Percentiles rank a stretch among this genome's conserved stretches.
Conservation (phyloP, 768 basidiomycete species). For the Lactarius evosmus region DNA sequence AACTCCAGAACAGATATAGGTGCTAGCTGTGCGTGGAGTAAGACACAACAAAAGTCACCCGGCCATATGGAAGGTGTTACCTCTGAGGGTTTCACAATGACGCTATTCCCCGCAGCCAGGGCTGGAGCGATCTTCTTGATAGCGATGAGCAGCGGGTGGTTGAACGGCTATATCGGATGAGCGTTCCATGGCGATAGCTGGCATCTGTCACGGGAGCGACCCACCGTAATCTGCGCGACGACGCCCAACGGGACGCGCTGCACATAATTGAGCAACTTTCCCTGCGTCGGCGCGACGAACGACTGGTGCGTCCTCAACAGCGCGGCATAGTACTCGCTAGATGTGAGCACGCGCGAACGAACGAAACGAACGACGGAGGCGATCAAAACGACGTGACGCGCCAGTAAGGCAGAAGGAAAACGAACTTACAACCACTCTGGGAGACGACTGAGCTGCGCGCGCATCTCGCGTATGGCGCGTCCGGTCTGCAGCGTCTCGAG, state of each 20-base stretch:
- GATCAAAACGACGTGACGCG: background rate
- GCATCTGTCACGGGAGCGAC: constrained; percentile 15
- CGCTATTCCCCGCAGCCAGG: constrained; percentile 79
- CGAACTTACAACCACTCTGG: constrained; percentile 83
- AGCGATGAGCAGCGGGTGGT: constrained; percentile 85
- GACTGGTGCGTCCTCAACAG: constrained; percentile 66
- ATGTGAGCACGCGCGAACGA: background rate
- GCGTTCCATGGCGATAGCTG: background rate
- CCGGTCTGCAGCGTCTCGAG: constrained; percentile 78
- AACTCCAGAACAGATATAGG: constrained; percentile 81
- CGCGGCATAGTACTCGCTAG: constrained; percentile 74
- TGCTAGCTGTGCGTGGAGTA: constrained; percentile 48
- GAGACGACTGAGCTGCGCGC: constrained; percentile 66
- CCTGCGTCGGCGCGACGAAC: constrained; percentile 75
- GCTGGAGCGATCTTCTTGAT: constrained; percentile 87
- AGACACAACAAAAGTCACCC: background rate
- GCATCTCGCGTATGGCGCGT: constrained; percentile 81
- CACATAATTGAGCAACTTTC: constrained; percentile 75
- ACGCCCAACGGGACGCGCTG: constrained; percentile 79
- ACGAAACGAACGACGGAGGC: too few relatives aligned
- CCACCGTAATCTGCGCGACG: constrained; percentile 83
- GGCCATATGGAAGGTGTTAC: constrained; percentile 33
- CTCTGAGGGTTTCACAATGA: constrained; percentile 82
- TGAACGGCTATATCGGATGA: constrained; percentile 60
- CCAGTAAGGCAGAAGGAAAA: background rate